Conservation (phyloP, 352 stramenopile species). For the Phytophthora fragariae region DNA sequence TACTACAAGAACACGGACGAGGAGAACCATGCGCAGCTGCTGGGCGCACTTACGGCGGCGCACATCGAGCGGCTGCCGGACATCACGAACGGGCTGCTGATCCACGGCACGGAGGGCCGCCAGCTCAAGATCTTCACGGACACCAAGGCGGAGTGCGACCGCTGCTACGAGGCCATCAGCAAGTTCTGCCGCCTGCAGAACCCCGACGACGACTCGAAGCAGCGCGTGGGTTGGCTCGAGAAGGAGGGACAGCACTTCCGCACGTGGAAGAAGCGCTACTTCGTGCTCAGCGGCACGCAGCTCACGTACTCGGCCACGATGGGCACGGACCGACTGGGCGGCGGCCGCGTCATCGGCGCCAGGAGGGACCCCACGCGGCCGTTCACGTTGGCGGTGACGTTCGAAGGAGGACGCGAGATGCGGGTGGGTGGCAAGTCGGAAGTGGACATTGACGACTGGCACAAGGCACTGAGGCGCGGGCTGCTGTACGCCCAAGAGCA, state of each 20-base stretch:
- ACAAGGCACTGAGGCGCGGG: conserved; percentile 59
- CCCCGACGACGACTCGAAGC: conserved; percentile 26
- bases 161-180: conserved; percentile 75
- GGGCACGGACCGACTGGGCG: conserved; percentile 51
- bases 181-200: conserved; percentile 56
- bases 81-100: conserved; percentile 81
- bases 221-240: conserved; percentile 70
- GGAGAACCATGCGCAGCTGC: conserved; percentile 71
- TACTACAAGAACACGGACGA: conserved; percentile 85
- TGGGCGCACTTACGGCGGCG: conserved; percentile 73
- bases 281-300: conserved; percentile 66
- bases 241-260: conserved; percentile 74
- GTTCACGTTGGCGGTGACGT: conserved; percentile 68
- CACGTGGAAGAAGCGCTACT: conserved; percentile 82
- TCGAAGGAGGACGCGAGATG: conserved; percentile 74
- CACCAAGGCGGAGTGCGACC: conserved; percentile 70
- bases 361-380: conserved; percentile 63
- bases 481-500: conserved; percentile 52
- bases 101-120: conserved; percentile 67
- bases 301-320: conserved; percentile 75
- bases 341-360: conserved; percentile 62
- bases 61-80: conserved; percentile 67
- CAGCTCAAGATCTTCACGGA: conserved; percentile 88
- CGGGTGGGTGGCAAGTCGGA: conserved; percentile 69
- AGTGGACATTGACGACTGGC: conserved; percentile 76